Conservation (phyloP, 345 rosid genomes). For the Clarkia xantiana region DNA sequence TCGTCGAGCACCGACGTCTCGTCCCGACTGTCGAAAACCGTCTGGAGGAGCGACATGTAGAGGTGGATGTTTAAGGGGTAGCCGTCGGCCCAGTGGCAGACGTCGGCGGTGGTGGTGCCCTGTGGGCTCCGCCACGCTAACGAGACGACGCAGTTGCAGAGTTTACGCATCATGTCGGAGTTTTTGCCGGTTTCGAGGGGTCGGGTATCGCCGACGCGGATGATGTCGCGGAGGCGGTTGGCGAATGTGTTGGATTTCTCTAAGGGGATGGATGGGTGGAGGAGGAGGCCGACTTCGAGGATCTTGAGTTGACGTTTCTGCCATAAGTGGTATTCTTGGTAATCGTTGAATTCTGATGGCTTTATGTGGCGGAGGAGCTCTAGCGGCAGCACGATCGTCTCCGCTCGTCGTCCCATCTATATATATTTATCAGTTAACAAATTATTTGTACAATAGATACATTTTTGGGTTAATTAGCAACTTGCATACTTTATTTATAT, state of each 20-base stretch:
- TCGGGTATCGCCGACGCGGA: slow-evolving; percentile 18
- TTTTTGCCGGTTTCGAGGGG: slow-evolving; percentile 30
- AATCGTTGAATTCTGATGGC: slow-evolving; percentile 65
- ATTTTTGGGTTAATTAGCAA: too few species aligned
- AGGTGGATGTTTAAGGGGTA: slow-evolving; percentile 32
- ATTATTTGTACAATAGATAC: too few species aligned
- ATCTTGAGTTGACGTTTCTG: slow-evolving; percentile 34
- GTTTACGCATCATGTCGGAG: slow-evolving; percentile 26
- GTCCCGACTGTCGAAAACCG: slow-evolving; percentile 27
- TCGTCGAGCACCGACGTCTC: slow-evolving; percentile 34
- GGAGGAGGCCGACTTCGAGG: slow-evolving; percentile 28
- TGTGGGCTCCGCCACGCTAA: slow-evolving; percentile 28
- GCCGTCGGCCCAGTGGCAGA: slow-evolving; percentile 44
- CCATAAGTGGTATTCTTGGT: slow-evolving; percentile 46
- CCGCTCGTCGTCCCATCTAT: slow-evolving; percentile 73
- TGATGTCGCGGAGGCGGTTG: slow-evolving; percentile 19
- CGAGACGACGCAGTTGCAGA: slow-evolving; percentile 29
- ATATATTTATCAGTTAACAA: too few species aligned
- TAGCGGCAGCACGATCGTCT: slow-evolving; percentile 78
- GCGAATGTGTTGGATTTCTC: slow-evolving; percentile 22
- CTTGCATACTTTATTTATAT: too few species aligned
- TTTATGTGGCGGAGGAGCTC: slow-evolving; percentile 88
- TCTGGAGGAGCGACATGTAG: slow-evolving; percentile 22
- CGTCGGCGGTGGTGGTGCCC: slow-evolving; percentile 22
- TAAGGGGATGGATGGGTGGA: slow-evolving; percentile 24